Evolutionary conservation across 208 protist species (phyloP), one percentile per base, ranked within the genome.

Genomic region (Herpetomonas tarakana): DNA sequence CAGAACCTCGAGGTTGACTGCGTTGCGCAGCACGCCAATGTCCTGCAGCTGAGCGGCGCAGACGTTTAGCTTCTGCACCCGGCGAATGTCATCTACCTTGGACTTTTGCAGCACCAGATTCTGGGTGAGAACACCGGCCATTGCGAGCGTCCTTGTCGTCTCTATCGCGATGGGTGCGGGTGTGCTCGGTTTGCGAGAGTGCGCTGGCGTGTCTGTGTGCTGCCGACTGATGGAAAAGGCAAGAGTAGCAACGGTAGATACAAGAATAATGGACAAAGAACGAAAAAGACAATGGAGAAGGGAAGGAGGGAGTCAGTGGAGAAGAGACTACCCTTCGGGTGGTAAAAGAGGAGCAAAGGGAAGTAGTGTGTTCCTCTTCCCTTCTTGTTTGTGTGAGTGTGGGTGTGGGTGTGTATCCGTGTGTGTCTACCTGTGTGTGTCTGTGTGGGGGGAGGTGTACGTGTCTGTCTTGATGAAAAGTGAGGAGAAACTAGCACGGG

Each of bases 31-130:
- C 2, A 95, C 74, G 53, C 86, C 86, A 64, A 97, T 93, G 55
- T 96, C 89, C 41, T 76, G 72, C 2, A 96, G 59, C 50, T 94
- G 78, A 16, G 76, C 76, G 0, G 84, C 81, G 54, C 92, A 97
- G 18, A 97, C 83, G 61, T 97, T 97, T 0, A 97, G 68, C 57
- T 93, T 92, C 44, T 73, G 66, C 2, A 97, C 78, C 30, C 88
- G 84, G 27, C 54, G 60, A 12, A 94, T 78, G 47, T 86, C 86
- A 39, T 93, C 89, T 21, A 86, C 70, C 60, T 89, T 92, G 6
- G 89, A 77, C 74, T 91, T 91, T 61, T 91, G 84, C 6, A 91
- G 65, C 47, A 93, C 83, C 46, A 93, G 58, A 46, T 91, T 92
- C 12, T 79, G 59, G 3, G 89, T 96, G 21, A 96, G 75, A 56